A percentile compares a stretch with the other conserved stretches of the same genome.
phyloP scores from a whole-genome alignment of 768 basidiomycete genomes.

The Pleurotus eryngii region DNA sequence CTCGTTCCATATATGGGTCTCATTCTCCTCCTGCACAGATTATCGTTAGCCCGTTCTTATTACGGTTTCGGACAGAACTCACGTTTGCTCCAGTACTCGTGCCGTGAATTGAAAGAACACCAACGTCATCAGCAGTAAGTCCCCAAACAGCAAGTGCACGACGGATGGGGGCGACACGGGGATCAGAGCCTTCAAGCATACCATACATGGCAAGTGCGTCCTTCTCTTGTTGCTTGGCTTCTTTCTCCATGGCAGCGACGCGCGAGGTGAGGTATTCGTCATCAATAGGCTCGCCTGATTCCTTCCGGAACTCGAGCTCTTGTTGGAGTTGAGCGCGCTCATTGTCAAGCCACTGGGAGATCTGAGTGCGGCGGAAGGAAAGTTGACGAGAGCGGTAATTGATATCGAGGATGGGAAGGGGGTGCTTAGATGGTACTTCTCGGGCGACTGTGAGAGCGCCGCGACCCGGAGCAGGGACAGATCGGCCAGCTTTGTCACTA shows the following conservation, averaged over 20 bases:
- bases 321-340: conserved; percentile 83
- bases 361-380: conserved; percentile 91
- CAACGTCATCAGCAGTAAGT: conserved; percentile 88
- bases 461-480: conserved; percentile 93
- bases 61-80: conserved; percentile 19
- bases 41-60: too few relatives aligned
- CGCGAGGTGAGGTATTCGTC: conserved; percentile 74
- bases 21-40: conserved; percentile 81
- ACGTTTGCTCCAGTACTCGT: conserved; percentile 85
- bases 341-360: conserved; percentile 90
- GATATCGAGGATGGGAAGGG: conserved; percentile 77
- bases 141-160: conserved; percentile 98
- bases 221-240: conserved; percentile 89
- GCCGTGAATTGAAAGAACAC: conserved; percentile 85
- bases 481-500: conserved; percentile 98
- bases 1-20: conserved; percentile 95
- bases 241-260: conserved; percentile 82
- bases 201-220: conserved; percentile 92
- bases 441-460: conserved; percentile 89
- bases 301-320: conserved; percentile 65
- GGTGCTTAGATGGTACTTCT: conserved; percentile 75
- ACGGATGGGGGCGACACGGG: conserved; percentile 85
- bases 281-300: conserved; percentile 46
- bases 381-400: conserved; percentile 93
- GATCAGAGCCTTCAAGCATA: conserved; percentile 88